These are phyloP conservation scores for Rhizopogon vesiculosus DNA, from an alignment of 768 basidiomycete species.

Conservation along the genomic window DNA sequence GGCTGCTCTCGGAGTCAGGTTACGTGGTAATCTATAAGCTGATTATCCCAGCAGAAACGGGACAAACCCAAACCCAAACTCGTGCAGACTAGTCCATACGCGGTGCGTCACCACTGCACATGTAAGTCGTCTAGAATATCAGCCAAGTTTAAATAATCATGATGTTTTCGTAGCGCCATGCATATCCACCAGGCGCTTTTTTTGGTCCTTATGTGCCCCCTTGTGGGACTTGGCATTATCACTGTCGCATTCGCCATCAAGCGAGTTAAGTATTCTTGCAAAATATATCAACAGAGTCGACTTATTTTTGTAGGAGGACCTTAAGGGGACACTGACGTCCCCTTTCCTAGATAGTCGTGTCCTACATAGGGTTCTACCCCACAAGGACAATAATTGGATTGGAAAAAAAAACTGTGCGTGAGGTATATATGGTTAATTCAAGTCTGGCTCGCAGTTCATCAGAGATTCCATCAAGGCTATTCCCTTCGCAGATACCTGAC, in stretches of 20 bases:
- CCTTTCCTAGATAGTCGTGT: too few relatives aligned
- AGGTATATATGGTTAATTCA: too few relatives aligned
- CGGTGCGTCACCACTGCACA: conserved; percentile 27
- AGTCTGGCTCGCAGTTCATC: too few relatives aligned
- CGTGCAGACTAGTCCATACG: conserved; percentile 29
- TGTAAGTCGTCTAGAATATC: conserved; percentile 5
- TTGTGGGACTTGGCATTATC: conserved; percentile 14
- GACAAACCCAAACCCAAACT: conserved; percentile 21
- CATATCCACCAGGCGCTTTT: conserved; percentile 15
- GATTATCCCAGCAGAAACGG: conserved; percentile 11
- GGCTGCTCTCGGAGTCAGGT: conserved; percentile 4
- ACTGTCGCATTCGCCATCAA: conserved; percentile 20
- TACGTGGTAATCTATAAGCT: background rate
- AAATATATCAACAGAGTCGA: background rate
- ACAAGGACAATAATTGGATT: too few relatives aligned
- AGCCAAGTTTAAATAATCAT: too few relatives aligned
- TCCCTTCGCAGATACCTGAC: too few relatives aligned
- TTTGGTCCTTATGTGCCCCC: conserved; percentile 25
- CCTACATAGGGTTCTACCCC: too few relatives aligned
- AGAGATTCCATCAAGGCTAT: too few relatives aligned
- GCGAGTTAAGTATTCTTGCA: conserved; percentile 14
- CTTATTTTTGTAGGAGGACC: conserved; percentile 15
- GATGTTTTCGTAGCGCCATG: conserved; percentile 5
- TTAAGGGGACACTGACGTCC: conserved; percentile 4
- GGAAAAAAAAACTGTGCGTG: too few relatives aligned